Evolutionary conservation across 805 yeast species (phyloP).

Genomic region (Saccharomycopsis synnaedendra): DNA sequence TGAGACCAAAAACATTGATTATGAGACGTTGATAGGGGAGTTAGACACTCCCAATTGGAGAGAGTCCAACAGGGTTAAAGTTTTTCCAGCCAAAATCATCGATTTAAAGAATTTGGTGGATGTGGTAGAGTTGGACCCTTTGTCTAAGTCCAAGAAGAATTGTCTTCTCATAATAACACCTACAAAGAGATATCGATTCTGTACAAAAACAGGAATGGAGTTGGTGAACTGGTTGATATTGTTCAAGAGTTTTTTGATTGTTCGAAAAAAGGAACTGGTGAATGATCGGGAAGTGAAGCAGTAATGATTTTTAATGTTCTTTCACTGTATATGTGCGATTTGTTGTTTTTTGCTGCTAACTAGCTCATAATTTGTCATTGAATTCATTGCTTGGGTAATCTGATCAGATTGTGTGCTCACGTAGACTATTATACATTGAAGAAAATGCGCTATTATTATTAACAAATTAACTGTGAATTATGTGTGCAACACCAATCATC

Average conservation of each 20-base stretch:
- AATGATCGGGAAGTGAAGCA: slow-evolving; percentile 1
- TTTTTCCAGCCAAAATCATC: slow-evolving; percentile 24
- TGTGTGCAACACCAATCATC: slow-evolving; percentile 6
- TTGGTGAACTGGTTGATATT: slow-evolving; percentile 38
- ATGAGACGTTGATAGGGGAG: slow-evolving; percentile 2
- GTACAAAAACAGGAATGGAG: slow-evolving; percentile 34
- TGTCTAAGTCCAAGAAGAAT: slow-evolving; percentile 30
- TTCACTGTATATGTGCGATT: background rate
- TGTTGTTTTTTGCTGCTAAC: background rate
- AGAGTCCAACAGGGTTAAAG: background rate
- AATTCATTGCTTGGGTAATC: too few species aligned
- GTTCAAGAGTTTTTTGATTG: slow-evolving; percentile 25
- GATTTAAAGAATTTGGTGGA: slow-evolving; percentile 29
- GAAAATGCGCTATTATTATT: background rate
- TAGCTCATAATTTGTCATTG: too few species aligned
- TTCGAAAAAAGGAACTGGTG: slow-evolving; percentile 17
- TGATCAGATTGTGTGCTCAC: too few species aligned
- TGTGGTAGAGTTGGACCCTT: slow-evolving; percentile 39
- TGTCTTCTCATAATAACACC: slow-evolving; percentile 39
- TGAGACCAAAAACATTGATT: slow-evolving; percentile 16
- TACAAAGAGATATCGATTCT: slow-evolving; percentile 31
- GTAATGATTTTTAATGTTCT: background rate
- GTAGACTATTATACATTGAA: background rate
- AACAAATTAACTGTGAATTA: slow-evolving; percentile 6
- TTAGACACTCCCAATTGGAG: background rate